Evolutionary conservation across 164 flowering plant species (phyloP), one percentile per base, ranked within the genome.

Genomic region (Umbilicus rupestris): DNA sequence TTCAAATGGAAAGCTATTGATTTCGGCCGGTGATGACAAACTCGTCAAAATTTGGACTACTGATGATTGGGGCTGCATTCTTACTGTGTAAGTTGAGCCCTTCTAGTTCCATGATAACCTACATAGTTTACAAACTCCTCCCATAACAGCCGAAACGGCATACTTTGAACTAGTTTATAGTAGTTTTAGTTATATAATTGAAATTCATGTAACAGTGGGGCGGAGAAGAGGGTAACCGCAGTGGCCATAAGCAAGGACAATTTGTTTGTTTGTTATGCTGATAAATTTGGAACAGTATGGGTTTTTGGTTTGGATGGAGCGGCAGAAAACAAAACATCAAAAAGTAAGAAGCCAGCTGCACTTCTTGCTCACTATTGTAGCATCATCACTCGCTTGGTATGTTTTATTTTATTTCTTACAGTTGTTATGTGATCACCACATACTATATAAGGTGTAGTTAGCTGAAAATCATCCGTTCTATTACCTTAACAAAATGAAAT

Each of bases 281-380:
- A 95, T 73, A 95, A 95, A 75, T 95, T 95, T 80, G 99, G 97
- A 50, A 96, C 85, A 64, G 89, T 91, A 20, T 91, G 96, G 92
- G 83, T 77, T 39, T 83, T 84, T 67, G 78, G 73, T 69, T 60
- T 88, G 28, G 74, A 71, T 52, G 81, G 63, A 63, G 37, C 64
- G 35, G 60, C 65, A 62, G 83, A 77, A 64, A 69, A 68, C 68
- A 69, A 69, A 62, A 39, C 70, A 50, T 20, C 29, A n/a, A 65
- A 68, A 6, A 59, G 68, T 66, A 79, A 83, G 76, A 88, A 85
- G 80, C 85, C 85, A 52, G 76, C 79, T 39, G 85, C 97, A 41
- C 37, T 95, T 69, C 82, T 89, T 72, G 82, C 85, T 44, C 97
- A 95, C 68, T 95, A 92, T 72, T 95, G 99, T 73, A 95, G 99